Base-by-base conservation (phyloP, 176 grass and related monocot genomes). In the Triticum dicoccoides region DNA sequence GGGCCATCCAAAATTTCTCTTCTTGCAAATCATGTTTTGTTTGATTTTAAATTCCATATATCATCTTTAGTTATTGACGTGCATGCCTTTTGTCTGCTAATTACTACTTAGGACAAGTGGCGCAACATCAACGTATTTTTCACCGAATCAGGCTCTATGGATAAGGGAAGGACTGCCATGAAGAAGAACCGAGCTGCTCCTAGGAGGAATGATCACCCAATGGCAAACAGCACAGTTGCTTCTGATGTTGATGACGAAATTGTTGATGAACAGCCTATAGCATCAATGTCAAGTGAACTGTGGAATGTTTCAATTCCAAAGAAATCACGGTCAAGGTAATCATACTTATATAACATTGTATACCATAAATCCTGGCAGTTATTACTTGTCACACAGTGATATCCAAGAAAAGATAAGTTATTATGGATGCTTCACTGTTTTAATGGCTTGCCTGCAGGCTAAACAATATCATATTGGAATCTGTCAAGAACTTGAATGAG, bases 61-160 rank as follows among this genome's bases (percentile, higher is more conserved):
- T 25, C 61, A 71, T 83, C n/a, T 37, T 63, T 8, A 61, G 34
- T 81, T 54, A 24, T 78, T 81, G 42, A 61, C 20, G 9, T 54
- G 10, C 29, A 63, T 70, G 21, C 11, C 63, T 23, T 89, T 52
- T 68, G 61, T 77, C 20, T 85, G 27, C 51, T 84, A 85, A 41
- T 66, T 77, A 71, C 72, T 86, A 63, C 65, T 77, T 78, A 98
- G 95, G 95, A 98, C 80, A 98, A 98, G 76, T 97, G 95, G 95
- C 88, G 93, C 61, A 95, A 98, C 75, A 91, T 97, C 68, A 88
- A 82, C 39, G 81, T 91, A 69, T 85, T 78, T 84, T 82, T 77
- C 23, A 78, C 65, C 71, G 44, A 84, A 54, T 91, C 45, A 21
- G 84, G 90, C 79, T 90, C 92, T 61, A 88, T 85, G 76, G 89